Evolutionary conservation across 192 early-diverging fungal genomes (phyloP), one percentile per base, ranked within the genome.

Genomic region (Funneliformis mosseae): DNA sequence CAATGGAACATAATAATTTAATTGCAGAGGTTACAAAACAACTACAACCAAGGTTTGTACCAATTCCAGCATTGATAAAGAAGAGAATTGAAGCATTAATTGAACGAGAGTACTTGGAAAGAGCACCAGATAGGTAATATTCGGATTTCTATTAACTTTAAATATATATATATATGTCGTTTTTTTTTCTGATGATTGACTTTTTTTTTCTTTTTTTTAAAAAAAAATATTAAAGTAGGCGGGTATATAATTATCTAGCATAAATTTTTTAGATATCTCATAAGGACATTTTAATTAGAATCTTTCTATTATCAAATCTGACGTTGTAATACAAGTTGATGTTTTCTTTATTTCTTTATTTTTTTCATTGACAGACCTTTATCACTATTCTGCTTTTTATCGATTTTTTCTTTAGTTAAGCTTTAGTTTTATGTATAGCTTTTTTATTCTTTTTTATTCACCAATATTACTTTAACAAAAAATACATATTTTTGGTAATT

Each of bases 101-200:
- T 81, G 98, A 99, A 48, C 88, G 97, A 66, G 98, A 99, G 76
- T 99, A 99, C 82, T 84, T 99, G 80, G 94, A 96, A 83, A 88
- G 98, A 50, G 94, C 83, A 3, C 62, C 80, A 43, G 82, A 87
- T 79, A 84, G 85, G 85, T 87, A 81, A 68, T 46, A 41, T 23
- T 71, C 5, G 28, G 39, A 14, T 46, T 71, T 43, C n/a, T 46
- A 7, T 79, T 27, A 50, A 12, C n/a, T 66, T 67, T 41, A 12
- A n/a, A 78, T 16, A 11, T 0, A 69, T 38, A n/a, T n/a, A n/a
- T n/a, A n/a, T n/a, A n/a, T n/a, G n/a, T n/a, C n/a, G 33, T 67
- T 4, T 38, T 21, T 70, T 42, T 21, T 42, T 70, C 0, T 41
- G 9, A 39, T 78, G 8, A 46, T 43, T 50, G 2, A 5, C 59